Base-by-base conservation (phyloP, 2,329 filamentous ascomycete species). In the Hymenoscyphus fraxineus region DNA sequence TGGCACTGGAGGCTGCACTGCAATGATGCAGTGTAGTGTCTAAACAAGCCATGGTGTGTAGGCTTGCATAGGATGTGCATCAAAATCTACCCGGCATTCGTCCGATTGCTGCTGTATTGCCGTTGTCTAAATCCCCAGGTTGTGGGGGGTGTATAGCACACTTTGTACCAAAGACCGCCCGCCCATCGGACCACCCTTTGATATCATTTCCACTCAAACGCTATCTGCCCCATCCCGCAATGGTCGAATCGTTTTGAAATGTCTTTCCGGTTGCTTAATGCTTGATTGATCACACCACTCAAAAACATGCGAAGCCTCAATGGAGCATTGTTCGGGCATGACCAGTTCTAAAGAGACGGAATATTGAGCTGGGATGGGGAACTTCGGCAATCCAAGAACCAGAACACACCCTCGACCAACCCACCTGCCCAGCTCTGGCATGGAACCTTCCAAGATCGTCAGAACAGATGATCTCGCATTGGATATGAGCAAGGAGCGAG, bases 51-150 rank as follows among this genome's bases (percentile, higher is more conserved):
- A 54, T 31, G 22, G 19, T 54, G 19, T 27, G 44, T 22, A 22
- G 47, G 47, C 47, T 54, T 54, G 47, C 47, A 54, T 54, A 54
- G 19, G n/a, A 27, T 54, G 19, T 54, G 47, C 47, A 54, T 54
- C 47, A 19, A 54, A 22, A 54, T 22, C 47, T 27, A 27, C 22
- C 44, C 44, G 44, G 12, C 44, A 27, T 19, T 51, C 44, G 19
- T 51, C 44, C 19, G n/a, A n/a, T 51, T 51, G 44, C 44, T 22
- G 44, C 47, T 27, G 22, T 54, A 54, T 27, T 22, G 22, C 44
- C 10, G 47, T 51, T 54, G 47, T 54, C 19, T 51, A 51, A 51
- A 51, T 19, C 44, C 19, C 22, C 19, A 54, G 13, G 7, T 19
- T 27, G n/a, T 31, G 10, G n/a, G 10, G n/a, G 6, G 22, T 10